Evolutionary conservation across 257 asterid genomes (phyloP).

Genomic region (Solanum peruvianum): DNA sequence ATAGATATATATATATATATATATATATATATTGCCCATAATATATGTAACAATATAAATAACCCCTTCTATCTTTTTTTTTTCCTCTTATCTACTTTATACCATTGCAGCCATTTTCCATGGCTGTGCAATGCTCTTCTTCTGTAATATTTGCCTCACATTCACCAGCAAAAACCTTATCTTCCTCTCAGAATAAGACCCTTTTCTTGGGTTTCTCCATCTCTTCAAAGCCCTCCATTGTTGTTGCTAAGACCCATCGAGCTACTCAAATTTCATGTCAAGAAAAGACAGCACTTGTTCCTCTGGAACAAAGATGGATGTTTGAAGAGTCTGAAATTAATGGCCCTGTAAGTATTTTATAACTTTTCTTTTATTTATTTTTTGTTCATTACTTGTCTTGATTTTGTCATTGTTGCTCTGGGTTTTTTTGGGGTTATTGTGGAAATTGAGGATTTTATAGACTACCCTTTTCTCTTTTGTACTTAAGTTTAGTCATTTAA

Average conservation of each 20-base stretch:
- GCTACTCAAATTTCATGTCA: slow-evolving; percentile 40
- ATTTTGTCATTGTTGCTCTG: neutral
- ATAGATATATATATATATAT: too few relatives aligned
- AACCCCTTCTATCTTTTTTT: too few relatives aligned
- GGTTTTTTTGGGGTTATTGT: neutral
- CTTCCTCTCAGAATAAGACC: slow-evolving; percentile 26
- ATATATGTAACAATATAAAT: neutral
- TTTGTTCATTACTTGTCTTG: neutral
- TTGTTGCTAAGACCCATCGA: neutral
- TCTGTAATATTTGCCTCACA: slow-evolving; percentile 5
- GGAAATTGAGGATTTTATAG: neutral
- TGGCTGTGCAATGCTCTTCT: slow-evolving; percentile 51
- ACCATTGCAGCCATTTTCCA: neutral
- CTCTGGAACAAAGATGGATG: slow-evolving; percentile 77
- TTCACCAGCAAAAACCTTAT: slow-evolving; percentile 16
- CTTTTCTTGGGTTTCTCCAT: slow-evolving; percentile 42
- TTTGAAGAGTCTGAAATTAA: slow-evolving; percentile 47
- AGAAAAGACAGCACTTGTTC: slow-evolving; percentile 36
- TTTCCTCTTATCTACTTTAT: neutral
- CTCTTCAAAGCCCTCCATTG: slow-evolving; percentile 20
- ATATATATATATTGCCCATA: neutral
- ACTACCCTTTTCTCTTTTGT: neutral
- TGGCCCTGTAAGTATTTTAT: slow-evolving; percentile 45
- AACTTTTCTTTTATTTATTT: neutral
- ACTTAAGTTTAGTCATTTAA: neutral